Base-by-base conservation (phyloP, 164 flowering plant genomes). In the Aristolochia fimbriata region DNA sequence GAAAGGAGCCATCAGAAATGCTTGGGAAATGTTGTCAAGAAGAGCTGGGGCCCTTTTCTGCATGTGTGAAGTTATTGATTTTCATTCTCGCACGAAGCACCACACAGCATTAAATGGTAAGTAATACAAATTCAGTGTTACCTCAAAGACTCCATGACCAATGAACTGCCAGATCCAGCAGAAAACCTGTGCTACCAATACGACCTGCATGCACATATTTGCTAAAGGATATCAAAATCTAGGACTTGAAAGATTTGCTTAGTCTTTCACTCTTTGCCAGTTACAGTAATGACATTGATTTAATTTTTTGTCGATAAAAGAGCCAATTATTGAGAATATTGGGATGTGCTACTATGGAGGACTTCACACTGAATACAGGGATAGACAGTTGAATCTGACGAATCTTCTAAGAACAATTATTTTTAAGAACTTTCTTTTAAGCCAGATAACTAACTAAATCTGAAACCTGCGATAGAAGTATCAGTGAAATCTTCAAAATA, bases 131-230 rank as follows among this genome's bases (percentile, higher is more conserved):
- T 37, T 21, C 58, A 23, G 45, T 0, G 21, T 68, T 66, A 81
- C 86, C 89, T 81, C 84, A 66, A 81, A 81, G 56, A 81, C 74
- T 25, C 83, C 87, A 68, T 82, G 87, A 58, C 87, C 85, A 37
- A 84, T 68, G 58, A 82, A 84, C 65, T 80, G 90, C 55, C 77
- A 82, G 13, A 76, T 74, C 90, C 90, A 84, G 69, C 84, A 84
- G 55, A 81, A 41, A 23, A 82, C 2, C 61, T 84, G 90, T 58
- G 74, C 71, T 58, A 62, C 79, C 52, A 82, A 69, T 51, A 72
- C 83, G 41, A 78, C 79, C 86, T 81, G 72, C 49, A 60, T 47
- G 14, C 15, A 14, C 20, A 22, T 9, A 55, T 25, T 21, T 21
- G 45, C 14, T 48, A 51, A 11, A 33, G 1, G 54, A 11, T 47